Conservation (phyloP, 1,139 yeast genomes). For the Suhomyces atakaporum region DNA sequence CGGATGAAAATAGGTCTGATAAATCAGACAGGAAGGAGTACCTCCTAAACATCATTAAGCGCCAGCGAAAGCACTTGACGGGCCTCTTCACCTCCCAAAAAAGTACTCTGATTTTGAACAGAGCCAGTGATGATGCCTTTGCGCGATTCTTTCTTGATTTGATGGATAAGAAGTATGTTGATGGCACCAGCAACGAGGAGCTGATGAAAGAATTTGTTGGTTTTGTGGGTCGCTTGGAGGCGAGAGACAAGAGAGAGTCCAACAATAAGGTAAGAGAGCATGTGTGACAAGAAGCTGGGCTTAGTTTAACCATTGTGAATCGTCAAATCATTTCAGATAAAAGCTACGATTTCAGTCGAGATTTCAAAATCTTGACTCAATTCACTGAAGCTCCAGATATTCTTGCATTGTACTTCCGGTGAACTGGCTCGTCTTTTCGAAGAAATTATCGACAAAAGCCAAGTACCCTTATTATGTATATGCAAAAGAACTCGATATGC, state of each 20-base stretch:
- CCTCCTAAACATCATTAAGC: neutral
- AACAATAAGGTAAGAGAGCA: too few relatives aligned
- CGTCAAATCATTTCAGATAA: too few relatives aligned
- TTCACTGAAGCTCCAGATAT: too few relatives aligned
- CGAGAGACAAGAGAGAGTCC: neutral
- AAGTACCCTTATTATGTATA: too few relatives aligned
- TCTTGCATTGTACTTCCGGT: too few relatives aligned
- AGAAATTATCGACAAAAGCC: too few relatives aligned
- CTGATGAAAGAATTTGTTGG: neutral
- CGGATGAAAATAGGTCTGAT: neutral
- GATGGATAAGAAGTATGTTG: neutral
- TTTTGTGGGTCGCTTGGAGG: neutral
- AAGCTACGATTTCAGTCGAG: too few relatives aligned
- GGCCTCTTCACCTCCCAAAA: neutral
- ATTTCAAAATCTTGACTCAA: too few relatives aligned
- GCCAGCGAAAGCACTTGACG: neutral
- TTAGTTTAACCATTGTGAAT: too few relatives aligned
- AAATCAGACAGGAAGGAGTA: neutral
- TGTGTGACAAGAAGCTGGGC: too few relatives aligned
- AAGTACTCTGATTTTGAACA: neutral
- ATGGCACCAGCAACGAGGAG: neutral
- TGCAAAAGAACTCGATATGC: too few relatives aligned
- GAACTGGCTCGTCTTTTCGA: too few relatives aligned
- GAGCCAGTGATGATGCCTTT: neutral
- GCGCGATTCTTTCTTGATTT: neutral